These are phyloP conservation scores for Luzula sylvatica DNA, from an alignment of 176 grass and related monocot species.

Conservation along the genomic window DNA sequence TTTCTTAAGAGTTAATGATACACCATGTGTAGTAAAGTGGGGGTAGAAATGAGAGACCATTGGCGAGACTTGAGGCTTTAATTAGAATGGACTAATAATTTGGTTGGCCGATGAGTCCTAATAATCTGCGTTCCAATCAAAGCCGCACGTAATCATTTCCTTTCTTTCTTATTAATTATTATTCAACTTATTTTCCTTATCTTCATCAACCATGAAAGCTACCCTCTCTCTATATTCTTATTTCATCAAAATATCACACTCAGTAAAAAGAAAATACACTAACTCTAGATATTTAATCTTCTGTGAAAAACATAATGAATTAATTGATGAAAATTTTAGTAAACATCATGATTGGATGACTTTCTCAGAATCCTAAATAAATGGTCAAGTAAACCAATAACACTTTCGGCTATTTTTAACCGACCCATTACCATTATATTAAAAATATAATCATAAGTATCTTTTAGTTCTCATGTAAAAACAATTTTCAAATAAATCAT, in stretches of 20 bases:
- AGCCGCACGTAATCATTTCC: slow-evolving; percentile 4
- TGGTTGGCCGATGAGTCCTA: too few relatives aligned
- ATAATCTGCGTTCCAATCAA: too few relatives aligned
- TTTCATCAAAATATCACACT: not conserved
- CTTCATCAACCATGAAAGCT: not conserved
- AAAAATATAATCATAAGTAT: not conserved
- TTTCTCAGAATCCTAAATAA: not conserved
- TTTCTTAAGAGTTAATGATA: not conserved
- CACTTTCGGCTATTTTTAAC: slow-evolving; percentile 14
- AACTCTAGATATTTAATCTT: too few relatives aligned
- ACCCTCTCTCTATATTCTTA: not conserved
- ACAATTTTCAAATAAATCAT: too few relatives aligned
- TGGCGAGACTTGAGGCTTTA: not conserved
- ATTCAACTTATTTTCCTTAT: not conserved
- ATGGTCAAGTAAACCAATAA: not conserved
- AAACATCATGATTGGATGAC: not conserved
- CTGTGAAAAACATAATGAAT: not conserved
- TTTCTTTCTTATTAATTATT: too few relatives aligned
- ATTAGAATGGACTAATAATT: too few relatives aligned
- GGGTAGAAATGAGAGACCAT: not conserved
- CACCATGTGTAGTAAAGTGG: not conserved
- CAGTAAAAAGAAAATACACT: too few relatives aligned
- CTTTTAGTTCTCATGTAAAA: too few relatives aligned
- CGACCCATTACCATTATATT: not conserved
- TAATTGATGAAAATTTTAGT: too few relatives aligned